A percentile compares a stretch with the other conserved stretches of the same genome.
Conservation (phyloP, 2,329 filamentous ascomycete genomes). For the Sarocladiaceae sp. region DNA sequence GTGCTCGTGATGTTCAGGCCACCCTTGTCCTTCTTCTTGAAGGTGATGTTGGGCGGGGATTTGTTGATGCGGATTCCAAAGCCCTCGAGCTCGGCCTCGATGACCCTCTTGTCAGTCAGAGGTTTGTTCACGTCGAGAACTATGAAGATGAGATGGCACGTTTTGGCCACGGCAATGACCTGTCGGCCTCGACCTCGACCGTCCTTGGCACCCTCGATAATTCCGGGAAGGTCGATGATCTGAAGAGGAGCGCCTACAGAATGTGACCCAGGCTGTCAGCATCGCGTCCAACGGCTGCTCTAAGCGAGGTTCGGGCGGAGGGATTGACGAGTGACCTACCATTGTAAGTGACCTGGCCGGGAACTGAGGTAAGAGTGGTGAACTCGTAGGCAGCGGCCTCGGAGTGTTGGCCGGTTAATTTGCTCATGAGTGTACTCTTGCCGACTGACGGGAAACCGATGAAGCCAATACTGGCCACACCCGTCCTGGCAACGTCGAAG, state of each 20-base stretch:
- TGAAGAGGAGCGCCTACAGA: slow-evolving; percentile 75
- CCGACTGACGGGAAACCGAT: slow-evolving; percentile 98
- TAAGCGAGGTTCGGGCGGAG: slow-evolving; percentile 13
- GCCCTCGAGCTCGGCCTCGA: slow-evolving; percentile 90
- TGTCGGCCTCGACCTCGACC: slow-evolving; percentile 95
- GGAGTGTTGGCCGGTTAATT: slow-evolving; percentile 90
- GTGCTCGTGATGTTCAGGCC: slow-evolving; percentile 96
- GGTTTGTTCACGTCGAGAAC: slow-evolving; percentile 98
- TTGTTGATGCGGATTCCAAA: slow-evolving; percentile 99
- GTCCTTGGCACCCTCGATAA: slow-evolving; percentile 97
- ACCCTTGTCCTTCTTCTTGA: slow-evolving; percentile 99
- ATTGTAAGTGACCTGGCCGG: slow-evolving; percentile 93
- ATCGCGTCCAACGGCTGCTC: background rate
- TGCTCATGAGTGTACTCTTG: slow-evolving; percentile 96
- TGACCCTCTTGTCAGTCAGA: slow-evolving; percentile 90
- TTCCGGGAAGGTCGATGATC: slow-evolving; percentile 97
- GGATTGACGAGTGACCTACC: slow-evolving; percentile 35
- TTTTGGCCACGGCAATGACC: slow-evolving; percentile 98
- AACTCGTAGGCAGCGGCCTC: slow-evolving; percentile 98
- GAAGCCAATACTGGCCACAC: slow-evolving; percentile 94
- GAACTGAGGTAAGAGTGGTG: slow-evolving; percentile 94
- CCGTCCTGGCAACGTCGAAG: slow-evolving; percentile 96
- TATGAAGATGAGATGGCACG: slow-evolving; percentile 97
- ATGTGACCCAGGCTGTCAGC: background rate
- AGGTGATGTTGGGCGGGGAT: slow-evolving; percentile 93